Evolutionary conservation across 257 asterid genomes (phyloP).

Genomic region (Rehmannia glutinosa): DNA sequence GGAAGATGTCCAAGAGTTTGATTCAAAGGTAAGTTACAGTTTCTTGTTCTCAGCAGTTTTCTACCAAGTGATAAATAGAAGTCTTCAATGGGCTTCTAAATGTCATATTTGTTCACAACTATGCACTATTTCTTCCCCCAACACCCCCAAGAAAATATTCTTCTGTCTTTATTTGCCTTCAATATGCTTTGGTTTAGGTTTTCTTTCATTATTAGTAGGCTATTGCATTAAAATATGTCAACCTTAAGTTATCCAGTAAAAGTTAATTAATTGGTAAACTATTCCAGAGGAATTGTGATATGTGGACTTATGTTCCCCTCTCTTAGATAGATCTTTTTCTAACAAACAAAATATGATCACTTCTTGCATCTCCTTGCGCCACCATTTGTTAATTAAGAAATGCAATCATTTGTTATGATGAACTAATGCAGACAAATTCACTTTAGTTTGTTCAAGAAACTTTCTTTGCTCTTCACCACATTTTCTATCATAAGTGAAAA

Average conservation of each 20-base stretch:
- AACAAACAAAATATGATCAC: not conserved
- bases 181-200: constrained; percentile 7
- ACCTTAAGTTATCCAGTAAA: not conserved
- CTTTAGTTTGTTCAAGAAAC: not conserved
- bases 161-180: too few species aligned
- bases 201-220: not conserved
- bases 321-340: too few species aligned
- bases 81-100: constrained; percentile 2
- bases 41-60: not conserved
- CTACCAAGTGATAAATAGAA: not conserved
- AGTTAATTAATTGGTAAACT: not conserved
- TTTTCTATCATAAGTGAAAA: not conserved
- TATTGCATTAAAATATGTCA: not conserved
- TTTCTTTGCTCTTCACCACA: not conserved
- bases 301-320: too few species aligned
- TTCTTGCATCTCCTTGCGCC: not conserved
- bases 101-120: constrained; percentile 6
- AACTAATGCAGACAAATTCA: not conserved
- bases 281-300: not conserved
- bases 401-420: not conserved
- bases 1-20: constrained; percentile 93
- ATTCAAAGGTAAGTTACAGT: constrained; percentile 66
- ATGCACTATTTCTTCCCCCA: not conserved
- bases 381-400: not conserved
- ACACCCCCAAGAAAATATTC: not conserved